Evolutionary conservation across 805 yeast species (phyloP).

Genomic region (Tetrapisispora nanseiensis): DNA sequence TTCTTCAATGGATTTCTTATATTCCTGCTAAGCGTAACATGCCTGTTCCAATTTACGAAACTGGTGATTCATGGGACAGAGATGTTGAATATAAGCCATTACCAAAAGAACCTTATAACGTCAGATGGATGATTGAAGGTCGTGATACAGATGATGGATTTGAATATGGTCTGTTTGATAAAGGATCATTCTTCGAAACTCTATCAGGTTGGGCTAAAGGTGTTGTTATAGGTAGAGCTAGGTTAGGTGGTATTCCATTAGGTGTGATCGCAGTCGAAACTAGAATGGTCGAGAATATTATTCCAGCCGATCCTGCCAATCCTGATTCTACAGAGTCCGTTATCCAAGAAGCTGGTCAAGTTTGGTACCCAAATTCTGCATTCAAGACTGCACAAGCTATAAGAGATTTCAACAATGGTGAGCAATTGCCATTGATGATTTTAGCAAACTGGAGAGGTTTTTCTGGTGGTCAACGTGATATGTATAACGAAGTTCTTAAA

Average conservation of each 20-base stretch:
- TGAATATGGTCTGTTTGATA: slow-evolving; percentile 86
- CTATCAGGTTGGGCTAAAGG: slow-evolving; percentile 98
- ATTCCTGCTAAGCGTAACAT: slow-evolving; percentile 83
- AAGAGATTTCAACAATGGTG: slow-evolving; percentile 95
- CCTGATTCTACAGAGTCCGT: slow-evolving; percentile 83
- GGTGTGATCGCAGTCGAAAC: slow-evolving; percentile 98
- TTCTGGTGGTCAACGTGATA: slow-evolving; percentile 99
- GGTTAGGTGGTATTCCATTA: slow-evolving; percentile 96
- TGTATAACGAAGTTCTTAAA: slow-evolving; percentile 96
- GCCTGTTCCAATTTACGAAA: slow-evolving; percentile 83
- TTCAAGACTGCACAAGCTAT: slow-evolving; percentile 99
- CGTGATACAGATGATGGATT: slow-evolving; percentile 59
- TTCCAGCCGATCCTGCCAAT: slow-evolving; percentile 98
- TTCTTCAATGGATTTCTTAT: slow-evolving; percentile 91
- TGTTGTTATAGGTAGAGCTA: slow-evolving; percentile 97
- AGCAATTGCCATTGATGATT: slow-evolving; percentile 93
- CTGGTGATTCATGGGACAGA: slow-evolving; percentile 88
- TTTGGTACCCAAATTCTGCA: slow-evolving; percentile 99
- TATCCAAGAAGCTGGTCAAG: slow-evolving; percentile 96
- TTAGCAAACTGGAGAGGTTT: slow-evolving; percentile 99
- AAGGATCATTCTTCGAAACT: slow-evolving; percentile 89
- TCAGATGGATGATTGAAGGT: slow-evolving; percentile 91
- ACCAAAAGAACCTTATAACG: slow-evolving; percentile 70
- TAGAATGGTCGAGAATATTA: slow-evolving; percentile 74
- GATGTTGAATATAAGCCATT: slow-evolving; percentile 73